Percentiles rank a stretch among this genome's conserved stretches.
These are phyloP conservation scores for Pseudogymnoascus sp. DNA, from an alignment of 2,329 filamentous ascomycete genomes.

Conservation along the genomic window DNA sequence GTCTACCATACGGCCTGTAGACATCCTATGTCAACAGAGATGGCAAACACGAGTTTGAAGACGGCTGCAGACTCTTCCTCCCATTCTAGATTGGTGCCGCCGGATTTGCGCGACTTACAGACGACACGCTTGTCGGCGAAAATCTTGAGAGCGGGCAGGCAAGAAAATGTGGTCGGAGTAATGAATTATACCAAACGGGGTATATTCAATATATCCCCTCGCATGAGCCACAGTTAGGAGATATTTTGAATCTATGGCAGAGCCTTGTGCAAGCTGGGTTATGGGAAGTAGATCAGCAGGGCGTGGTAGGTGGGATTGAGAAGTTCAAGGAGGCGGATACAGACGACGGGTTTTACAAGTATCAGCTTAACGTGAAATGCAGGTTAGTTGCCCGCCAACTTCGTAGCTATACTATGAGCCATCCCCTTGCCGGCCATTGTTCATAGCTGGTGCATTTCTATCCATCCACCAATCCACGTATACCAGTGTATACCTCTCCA, in stretches of 20 bases:
- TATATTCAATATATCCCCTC: slow-evolving; percentile 17
- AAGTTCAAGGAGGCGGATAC: slow-evolving; percentile 29
- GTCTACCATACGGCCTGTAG: slow-evolving; percentile 13
- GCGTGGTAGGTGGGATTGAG: slow-evolving; percentile 26
- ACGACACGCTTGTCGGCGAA: slow-evolving; percentile 14
- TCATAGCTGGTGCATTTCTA: neutral
- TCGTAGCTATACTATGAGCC: neutral
- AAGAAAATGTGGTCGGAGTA: slow-evolving; percentile 3
- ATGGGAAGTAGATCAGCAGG: slow-evolving; percentile 24
- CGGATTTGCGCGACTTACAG: slow-evolving; percentile 13
- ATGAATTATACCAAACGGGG: slow-evolving; percentile 19
- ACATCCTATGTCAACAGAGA: slow-evolving; percentile 9
- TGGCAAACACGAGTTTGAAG: slow-evolving; percentile 11
- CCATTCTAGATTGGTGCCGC: slow-evolving; percentile 11
- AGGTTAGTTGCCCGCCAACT: neutral
- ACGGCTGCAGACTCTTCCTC: slow-evolving; percentile 13
- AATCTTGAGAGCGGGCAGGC: neutral
- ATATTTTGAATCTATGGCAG: slow-evolving; percentile 26
- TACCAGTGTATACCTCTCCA: neutral
- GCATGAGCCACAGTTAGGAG: slow-evolving; percentile 19
- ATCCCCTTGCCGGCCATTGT: neutral
- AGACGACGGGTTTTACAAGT: neutral
- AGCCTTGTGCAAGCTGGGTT: slow-evolving; percentile 24
- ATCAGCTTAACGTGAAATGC: neutral
- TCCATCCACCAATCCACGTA: neutral